Conservation (phyloP, 192 early-diverging fungal species). For the Funneliformis mosseae region DNA sequence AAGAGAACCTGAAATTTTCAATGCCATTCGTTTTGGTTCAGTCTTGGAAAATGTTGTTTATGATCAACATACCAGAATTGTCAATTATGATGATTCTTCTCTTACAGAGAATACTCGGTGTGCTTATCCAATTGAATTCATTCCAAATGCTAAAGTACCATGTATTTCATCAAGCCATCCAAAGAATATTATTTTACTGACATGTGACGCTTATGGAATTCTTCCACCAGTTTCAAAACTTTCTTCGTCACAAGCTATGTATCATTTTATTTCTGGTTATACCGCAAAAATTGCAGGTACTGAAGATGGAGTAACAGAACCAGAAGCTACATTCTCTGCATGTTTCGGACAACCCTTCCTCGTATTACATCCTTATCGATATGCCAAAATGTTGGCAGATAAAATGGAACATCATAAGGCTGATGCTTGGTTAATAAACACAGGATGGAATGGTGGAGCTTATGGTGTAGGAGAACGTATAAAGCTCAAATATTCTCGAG, state of each 20-base stretch:
- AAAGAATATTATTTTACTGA: constrained; percentile 93
- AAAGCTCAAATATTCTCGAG: constrained; percentile 94
- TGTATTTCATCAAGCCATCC: constrained; percentile 85
- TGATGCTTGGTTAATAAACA: constrained; percentile 95
- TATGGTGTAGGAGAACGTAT: constrained; percentile 91
- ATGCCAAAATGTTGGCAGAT: constrained; percentile 94
- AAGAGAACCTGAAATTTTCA: constrained; percentile 99
- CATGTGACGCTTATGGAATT: constrained; percentile 97
- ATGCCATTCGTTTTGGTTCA: constrained; percentile 91
- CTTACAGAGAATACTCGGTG: constrained; percentile 97
- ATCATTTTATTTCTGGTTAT: constrained; percentile 98
- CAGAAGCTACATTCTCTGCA: constrained; percentile 89
- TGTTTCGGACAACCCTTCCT: constrained; percentile 98
- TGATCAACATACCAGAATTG: constrained; percentile 68
- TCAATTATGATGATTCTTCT: constrained; percentile 79
- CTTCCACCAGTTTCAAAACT: constrained; percentile 91
- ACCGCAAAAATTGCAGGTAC: constrained; percentile 98
- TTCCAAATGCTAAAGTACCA: constrained; percentile 92
- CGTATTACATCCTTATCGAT: constrained; percentile 93
- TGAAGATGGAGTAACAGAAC: constrained; percentile 91
- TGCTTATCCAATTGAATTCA: constrained; percentile 94
- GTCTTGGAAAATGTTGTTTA: constrained; percentile 94
- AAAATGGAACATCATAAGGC: constrained; percentile 88
- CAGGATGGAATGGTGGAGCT: constrained; percentile 94
- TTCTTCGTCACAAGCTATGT: constrained; percentile 87